These are phyloP conservation scores for Protostelium mycophagum DNA, from an alignment of 78 protist species.

Conservation along the genomic window DNA sequence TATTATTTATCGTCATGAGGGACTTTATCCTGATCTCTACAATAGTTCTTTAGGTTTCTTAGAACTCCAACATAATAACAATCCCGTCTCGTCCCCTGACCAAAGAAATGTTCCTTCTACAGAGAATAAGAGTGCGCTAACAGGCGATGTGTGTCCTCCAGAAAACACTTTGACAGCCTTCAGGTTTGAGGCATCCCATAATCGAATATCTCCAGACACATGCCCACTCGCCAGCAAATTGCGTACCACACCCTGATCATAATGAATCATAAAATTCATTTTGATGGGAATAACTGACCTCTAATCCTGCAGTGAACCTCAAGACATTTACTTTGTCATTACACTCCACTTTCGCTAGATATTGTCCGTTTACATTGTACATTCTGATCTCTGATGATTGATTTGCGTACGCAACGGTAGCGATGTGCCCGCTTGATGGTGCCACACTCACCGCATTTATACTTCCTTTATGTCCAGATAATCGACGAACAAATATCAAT, in stretches of 20 bases:
- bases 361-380: conserved; percentile 31
- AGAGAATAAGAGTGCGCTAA: conserved; percentile 37
- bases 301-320: conserved; percentile 23
- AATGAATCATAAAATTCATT: neutral
- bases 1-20: too few relatives aligned
- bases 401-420: conserved; percentile 22
- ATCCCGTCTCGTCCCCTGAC: conserved; percentile 33
- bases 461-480: conserved; percentile 25
- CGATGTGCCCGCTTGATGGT: conserved; percentile 35
- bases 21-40: too few relatives aligned
- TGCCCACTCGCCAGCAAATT: conserved; percentile 55
- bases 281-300: neutral
- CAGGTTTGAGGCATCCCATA: conserved; percentile 36
- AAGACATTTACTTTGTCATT: conserved; percentile 47
- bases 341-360: neutral
- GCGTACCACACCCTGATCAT: conserved; percentile 14
- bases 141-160: neutral
- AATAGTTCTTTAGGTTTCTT: neutral
- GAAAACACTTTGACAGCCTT: conserved; percentile 8
- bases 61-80: conserved; percentile 29
- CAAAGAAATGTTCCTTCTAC: conserved; percentile 37
- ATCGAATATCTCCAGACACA: conserved; percentile 28
- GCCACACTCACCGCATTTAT: conserved; percentile 38
- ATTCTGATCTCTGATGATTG: conserved; percentile 12
- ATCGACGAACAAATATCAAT: conserved; percentile 23